These are phyloP conservation scores for Brettanomyces naardenensis DNA, from an alignment of 805 yeast species.

Conservation along the genomic window DNA sequence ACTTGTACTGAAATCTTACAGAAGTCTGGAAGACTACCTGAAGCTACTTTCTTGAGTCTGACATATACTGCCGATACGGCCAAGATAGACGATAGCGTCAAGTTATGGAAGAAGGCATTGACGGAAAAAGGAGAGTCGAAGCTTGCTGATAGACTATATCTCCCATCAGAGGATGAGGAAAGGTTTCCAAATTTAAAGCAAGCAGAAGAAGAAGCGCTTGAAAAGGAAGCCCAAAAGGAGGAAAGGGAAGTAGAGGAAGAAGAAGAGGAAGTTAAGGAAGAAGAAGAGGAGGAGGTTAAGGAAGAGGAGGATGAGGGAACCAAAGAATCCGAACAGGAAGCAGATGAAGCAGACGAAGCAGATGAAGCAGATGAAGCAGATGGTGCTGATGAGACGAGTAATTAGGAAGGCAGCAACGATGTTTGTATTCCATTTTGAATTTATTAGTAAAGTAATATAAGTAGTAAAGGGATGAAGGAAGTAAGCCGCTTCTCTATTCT, in stretches of 20 bases:
- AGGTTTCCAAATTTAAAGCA: conserved; percentile 34
- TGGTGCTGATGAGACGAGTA: conserved; percentile 1
- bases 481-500: no score
- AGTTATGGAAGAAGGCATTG: conserved; percentile 62
- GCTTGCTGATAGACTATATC: conserved; percentile 54
- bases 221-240: conserved; percentile 15
- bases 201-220: conserved; percentile 14
- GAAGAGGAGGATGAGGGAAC: conserved; percentile 12
- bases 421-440: no score
- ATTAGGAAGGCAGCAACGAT: no score
- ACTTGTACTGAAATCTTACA: conserved; percentile 59
- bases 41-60: conserved; percentile 74
- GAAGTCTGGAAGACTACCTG: conserved; percentile 64
- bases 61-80: conserved; percentile 52
- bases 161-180: conserved; percentile 29
- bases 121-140: conserved; percentile 40
- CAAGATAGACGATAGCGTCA: conserved; percentile 37
- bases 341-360: conserved; percentile 1
- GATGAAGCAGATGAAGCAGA: not conserved
- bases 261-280: conserved; percentile 12
- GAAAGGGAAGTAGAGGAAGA: conserved; percentile 13
- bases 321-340: conserved; percentile 3
- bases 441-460: not conserved
- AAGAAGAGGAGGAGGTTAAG: conserved; percentile 5
- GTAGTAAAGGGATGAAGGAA: no score